Percentiles rank a stretch among this genome's conserved stretches.
phyloP scores from a whole-genome alignment of 2,329 filamentous ascomycete genomes.

The Chrysoporthe cubensis region DNA sequence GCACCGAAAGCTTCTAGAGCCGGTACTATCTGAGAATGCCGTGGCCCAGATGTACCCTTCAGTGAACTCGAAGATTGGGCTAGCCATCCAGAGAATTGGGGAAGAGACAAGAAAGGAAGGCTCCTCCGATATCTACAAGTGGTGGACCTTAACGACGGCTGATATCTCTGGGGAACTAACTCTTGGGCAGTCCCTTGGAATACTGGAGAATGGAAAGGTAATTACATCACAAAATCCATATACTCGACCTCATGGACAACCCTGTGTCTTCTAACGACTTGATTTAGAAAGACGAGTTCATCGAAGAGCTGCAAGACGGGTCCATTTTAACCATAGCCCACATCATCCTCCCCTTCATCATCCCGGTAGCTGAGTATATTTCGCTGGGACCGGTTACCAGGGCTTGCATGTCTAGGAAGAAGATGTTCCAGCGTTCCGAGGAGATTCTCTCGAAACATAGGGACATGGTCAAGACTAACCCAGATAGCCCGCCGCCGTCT shows the following conservation, averaged over 20 bases:
- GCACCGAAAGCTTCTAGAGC: slow-evolving; percentile 47
- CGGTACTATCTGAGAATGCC: slow-evolving; percentile 42
- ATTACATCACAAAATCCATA: background rate
- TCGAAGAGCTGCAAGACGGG: slow-evolving; percentile 3
- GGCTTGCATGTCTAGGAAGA: slow-evolving; percentile 10
- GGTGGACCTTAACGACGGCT: slow-evolving; percentile 57
- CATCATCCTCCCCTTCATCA: slow-evolving; percentile 18
- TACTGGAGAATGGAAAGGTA: slow-evolving; percentile 55
- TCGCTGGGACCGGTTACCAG: slow-evolving; percentile 12
- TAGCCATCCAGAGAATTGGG: slow-evolving; percentile 49
- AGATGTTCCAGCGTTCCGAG: slow-evolving; percentile 12
- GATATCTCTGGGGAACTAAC: slow-evolving; percentile 57
- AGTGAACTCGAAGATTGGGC: slow-evolving; percentile 43
- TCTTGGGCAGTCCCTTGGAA: slow-evolving; percentile 59
- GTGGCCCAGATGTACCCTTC: slow-evolving; percentile 38
- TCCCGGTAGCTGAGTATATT: slow-evolving; percentile 19
- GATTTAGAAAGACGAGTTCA: slow-evolving; percentile 14
- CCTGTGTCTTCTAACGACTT: background rate
- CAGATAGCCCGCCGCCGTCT: background rate
- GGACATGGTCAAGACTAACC: slow-evolving; percentile 8
- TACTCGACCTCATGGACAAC: background rate
- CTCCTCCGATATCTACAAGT: slow-evolving; percentile 53
- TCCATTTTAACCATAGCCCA: slow-evolving; percentile 9
- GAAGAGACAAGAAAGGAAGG: slow-evolving; percentile 45
- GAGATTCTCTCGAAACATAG: slow-evolving; percentile 16